Conservation (phyloP, 2,329 filamentous ascomycete species). For the Nannizziopsis barbatae region DNA sequence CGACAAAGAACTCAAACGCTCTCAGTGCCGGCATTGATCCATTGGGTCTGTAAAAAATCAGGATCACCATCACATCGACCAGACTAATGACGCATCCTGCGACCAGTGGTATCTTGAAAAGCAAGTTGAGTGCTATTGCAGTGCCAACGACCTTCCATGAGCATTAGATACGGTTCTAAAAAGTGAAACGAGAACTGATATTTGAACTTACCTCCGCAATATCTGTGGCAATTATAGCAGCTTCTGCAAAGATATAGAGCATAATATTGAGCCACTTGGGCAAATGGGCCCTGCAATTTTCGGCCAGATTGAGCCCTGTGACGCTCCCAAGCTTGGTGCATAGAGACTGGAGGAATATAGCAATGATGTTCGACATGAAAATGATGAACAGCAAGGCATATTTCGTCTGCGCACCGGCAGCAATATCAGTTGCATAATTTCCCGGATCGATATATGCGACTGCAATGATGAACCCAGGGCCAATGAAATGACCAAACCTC, state of each 20-base stretch:
- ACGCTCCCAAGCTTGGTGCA: conserved; percentile 56
- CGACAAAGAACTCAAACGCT: conserved; percentile 46
- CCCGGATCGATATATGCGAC: conserved; percentile 40
- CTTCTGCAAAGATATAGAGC: conserved; percentile 53
- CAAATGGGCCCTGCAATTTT: conserved; percentile 54
- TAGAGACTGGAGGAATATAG: conserved; percentile 39
- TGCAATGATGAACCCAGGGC: conserved; percentile 39
- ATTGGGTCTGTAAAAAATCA: conserved; percentile 45
- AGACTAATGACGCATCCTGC: conserved; percentile 48
- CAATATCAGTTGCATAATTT: conserved; percentile 41
- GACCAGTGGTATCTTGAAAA: conserved; percentile 44
- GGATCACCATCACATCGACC: conserved; percentile 45
- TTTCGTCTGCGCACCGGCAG: conserved; percentile 37
- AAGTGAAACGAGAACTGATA: background rate
- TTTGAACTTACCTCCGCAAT: conserved; percentile 49
- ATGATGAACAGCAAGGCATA: conserved; percentile 39
- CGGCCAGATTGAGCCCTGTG: conserved; percentile 55
- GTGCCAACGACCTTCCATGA: conserved; percentile 42
- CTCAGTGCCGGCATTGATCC: conserved; percentile 43
- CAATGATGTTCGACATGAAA: conserved; percentile 39
- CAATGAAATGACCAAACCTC: conserved; percentile 37
- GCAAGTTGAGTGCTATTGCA: conserved; percentile 46
- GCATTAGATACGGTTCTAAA: background rate
- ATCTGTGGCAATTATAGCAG: conserved; percentile 60
- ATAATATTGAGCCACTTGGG: conserved; percentile 54